Percentiles rank a stretch among this genome's conserved stretches.
These are phyloP conservation scores for Botryosphaeria dothidea DNA, from an alignment of 2,329 filamentous ascomycete genomes.

Conservation along the genomic window DNA sequence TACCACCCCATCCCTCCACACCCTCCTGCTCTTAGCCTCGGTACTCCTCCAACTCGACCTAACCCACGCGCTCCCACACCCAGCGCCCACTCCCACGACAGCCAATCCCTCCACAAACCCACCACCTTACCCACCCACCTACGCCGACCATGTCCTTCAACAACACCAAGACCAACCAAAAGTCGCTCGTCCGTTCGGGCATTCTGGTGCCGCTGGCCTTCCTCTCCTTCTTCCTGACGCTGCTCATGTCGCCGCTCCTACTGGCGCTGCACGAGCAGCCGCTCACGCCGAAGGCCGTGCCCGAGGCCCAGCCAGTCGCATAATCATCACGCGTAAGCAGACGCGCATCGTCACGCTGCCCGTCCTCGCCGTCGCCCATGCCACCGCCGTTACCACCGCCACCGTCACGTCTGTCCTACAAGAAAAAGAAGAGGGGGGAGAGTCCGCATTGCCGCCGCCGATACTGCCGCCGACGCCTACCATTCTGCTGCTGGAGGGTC, in stretches of 20 bases:
- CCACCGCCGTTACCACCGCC: neutral
- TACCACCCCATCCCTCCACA: neutral
- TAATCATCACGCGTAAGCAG: neutral
- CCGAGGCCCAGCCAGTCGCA: neutral
- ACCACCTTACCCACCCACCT: neutral
- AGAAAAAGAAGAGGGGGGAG: neutral
- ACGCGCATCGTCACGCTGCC: slow-evolving; percentile 7
- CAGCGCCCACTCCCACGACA: neutral
- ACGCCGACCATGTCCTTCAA: slow-evolving; percentile 1
- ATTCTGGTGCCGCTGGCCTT: slow-evolving; percentile 12
- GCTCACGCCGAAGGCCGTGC: slow-evolving; percentile 4
- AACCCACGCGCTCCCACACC: neutral
- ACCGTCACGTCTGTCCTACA: neutral
- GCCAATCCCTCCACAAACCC: neutral
- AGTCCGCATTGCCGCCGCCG: neutral
- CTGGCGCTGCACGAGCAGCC: slow-evolving; percentile 18
- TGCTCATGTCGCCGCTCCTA: slow-evolving; percentile 17
- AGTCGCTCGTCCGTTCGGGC: slow-evolving; percentile 13
- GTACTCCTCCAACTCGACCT: neutral
- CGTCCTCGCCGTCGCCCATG: neutral
- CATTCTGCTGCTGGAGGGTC: neutral
- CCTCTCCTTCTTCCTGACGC: slow-evolving; percentile 11
- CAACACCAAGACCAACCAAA: neutral
- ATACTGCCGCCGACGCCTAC: neutral
- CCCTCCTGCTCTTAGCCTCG: neutral